phyloP scores from a whole-genome alignment of 257 asterid genomes.

The Solanum etuberosum region DNA sequence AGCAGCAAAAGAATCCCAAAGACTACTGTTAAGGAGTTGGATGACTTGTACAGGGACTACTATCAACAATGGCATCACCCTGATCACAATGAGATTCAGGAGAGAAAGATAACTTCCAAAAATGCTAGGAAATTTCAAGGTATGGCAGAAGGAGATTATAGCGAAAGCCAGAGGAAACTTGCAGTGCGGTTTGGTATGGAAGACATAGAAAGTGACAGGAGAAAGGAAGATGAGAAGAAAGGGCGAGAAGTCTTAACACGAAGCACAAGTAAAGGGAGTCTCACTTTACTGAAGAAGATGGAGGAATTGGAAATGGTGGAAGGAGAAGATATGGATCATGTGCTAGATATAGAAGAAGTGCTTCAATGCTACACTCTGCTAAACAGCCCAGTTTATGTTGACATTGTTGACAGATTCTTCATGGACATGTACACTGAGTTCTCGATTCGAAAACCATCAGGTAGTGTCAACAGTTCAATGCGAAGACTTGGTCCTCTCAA shows the following conservation, averaged over 20 bases:
- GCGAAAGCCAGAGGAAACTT: slow-evolving; percentile 12
- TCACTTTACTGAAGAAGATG: slow-evolving; percentile 39
- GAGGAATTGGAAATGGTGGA: slow-evolving; percentile 69
- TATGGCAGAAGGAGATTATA: slow-evolving; percentile 17
- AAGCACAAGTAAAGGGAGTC: slow-evolving; percentile 14
- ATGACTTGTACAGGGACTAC: slow-evolving; percentile 21
- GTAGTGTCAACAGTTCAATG: slow-evolving; percentile 39
- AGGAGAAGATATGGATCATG: slow-evolving; percentile 49
- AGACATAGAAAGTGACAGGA: slow-evolving; percentile 4
- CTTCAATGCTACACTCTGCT: slow-evolving; percentile 60
- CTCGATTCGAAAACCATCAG: slow-evolving; percentile 17
- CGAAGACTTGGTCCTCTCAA: slow-evolving; percentile 62
- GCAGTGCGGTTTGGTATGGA: slow-evolving; percentile 11
- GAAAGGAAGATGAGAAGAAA: slow-evolving; percentile 23
- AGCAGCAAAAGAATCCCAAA: slow-evolving; percentile 8
- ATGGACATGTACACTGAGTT: slow-evolving; percentile 47
- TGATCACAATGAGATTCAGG: neutral
- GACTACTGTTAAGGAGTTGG: slow-evolving; percentile 19
- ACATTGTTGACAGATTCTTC: slow-evolving; percentile 54
- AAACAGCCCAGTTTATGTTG: slow-evolving; percentile 50
- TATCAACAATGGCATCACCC: slow-evolving; percentile 23
- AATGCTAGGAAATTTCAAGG: slow-evolving; percentile 3
- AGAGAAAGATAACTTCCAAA: slow-evolving; percentile 1
- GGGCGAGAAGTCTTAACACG: slow-evolving; percentile 6
- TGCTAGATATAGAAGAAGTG: slow-evolving; percentile 70